Percentiles rank a stretch among this genome's conserved stretches.
These are phyloP conservation scores for Yamadazyma sp. DNA, from an alignment of 805 yeast genomes.

Conservation along the genomic window DNA sequence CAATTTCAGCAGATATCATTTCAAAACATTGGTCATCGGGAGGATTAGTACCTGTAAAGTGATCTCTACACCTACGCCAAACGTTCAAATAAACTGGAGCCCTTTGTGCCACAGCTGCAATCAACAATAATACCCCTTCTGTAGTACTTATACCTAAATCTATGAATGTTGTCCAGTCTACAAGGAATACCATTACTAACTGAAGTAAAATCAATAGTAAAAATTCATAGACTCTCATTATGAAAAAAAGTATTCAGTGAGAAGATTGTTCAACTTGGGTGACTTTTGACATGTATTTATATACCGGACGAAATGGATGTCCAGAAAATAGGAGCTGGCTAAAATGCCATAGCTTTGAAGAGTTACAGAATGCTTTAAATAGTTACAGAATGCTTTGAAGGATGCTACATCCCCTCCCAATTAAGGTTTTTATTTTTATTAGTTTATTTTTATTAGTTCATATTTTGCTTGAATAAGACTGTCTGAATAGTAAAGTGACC, in stretches of 20 bases:
- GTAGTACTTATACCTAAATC: constrained; percentile 1
- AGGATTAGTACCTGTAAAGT: constrained; percentile 1
- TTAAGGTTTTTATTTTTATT: too few relatives aligned
- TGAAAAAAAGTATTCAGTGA: neutral
- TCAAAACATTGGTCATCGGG: constrained; percentile 3
- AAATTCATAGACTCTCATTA: constrained; percentile 1
- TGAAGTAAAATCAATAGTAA: constrained; percentile 1
- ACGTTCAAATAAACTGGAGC: constrained; percentile 1
- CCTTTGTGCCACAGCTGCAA: constrained; percentile 3
- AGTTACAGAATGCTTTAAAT: too few relatives aligned
- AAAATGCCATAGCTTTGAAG: too few relatives aligned
- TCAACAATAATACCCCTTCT: constrained; percentile 1
- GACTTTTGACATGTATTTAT: too few relatives aligned
- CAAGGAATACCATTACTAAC: constrained; percentile 1
- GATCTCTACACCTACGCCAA: constrained; percentile 3
- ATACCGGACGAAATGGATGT: too few relatives aligned
- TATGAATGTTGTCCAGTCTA: constrained; percentile 2
- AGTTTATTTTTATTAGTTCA: too few relatives aligned
- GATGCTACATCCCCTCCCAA: too few relatives aligned
- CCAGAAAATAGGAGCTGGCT: too few relatives aligned
- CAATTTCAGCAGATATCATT: constrained; percentile 3
- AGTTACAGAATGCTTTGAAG: too few relatives aligned
- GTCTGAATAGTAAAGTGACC: too few relatives aligned
- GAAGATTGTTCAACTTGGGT: too few relatives aligned
- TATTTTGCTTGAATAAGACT: too few relatives aligned